Percentiles rank a stretch among this genome's conserved stretches.
These are phyloP conservation scores for Mrakia frigida DNA, from an alignment of 768 basidiomycete species.

Conservation along the genomic window DNA sequence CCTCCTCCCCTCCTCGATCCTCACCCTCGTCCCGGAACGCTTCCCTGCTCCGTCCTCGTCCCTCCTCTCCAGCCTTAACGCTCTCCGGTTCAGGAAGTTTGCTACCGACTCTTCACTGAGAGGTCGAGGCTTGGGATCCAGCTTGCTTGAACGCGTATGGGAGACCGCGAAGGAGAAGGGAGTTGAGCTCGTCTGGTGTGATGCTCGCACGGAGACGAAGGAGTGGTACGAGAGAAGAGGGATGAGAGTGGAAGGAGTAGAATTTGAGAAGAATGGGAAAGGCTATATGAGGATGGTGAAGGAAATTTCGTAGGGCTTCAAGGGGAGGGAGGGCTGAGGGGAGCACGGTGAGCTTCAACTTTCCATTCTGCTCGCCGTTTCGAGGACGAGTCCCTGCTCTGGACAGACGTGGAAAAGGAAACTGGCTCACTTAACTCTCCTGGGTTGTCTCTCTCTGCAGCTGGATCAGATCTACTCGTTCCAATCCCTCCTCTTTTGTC, in stretches of 20 bases:
- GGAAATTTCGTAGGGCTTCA: not conserved
- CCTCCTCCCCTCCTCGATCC: not conserved
- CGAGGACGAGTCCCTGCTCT: too few relatives aligned
- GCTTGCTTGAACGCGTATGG: conserved; percentile 1
- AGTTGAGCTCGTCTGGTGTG: not conserved
- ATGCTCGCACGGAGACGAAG: not conserved
- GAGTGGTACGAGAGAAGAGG: conserved; percentile 9
- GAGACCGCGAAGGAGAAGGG: not conserved
- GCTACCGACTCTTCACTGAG: not conserved
- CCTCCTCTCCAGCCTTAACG: not conserved
- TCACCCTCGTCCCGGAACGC: conserved; percentile 5
- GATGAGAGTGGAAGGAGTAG: not conserved
- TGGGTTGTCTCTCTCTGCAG: too few relatives aligned
- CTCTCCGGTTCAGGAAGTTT: conserved; percentile 14
- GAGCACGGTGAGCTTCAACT: too few relatives aligned
- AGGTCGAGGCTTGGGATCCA: not conserved
- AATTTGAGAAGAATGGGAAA: conserved; percentile 1
- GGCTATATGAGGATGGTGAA: not conserved
- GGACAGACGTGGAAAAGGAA: too few relatives aligned
- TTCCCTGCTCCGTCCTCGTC: not conserved
- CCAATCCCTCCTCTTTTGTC: too few relatives aligned
- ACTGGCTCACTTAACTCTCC: too few relatives aligned
- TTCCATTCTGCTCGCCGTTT: too few relatives aligned
- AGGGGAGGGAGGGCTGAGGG: not conserved
- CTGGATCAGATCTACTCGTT: too few relatives aligned